Evolutionary conservation across 2,329 filamentous ascomycete species (phyloP).

Genomic region (Thermoascus crustaceus): DNA sequence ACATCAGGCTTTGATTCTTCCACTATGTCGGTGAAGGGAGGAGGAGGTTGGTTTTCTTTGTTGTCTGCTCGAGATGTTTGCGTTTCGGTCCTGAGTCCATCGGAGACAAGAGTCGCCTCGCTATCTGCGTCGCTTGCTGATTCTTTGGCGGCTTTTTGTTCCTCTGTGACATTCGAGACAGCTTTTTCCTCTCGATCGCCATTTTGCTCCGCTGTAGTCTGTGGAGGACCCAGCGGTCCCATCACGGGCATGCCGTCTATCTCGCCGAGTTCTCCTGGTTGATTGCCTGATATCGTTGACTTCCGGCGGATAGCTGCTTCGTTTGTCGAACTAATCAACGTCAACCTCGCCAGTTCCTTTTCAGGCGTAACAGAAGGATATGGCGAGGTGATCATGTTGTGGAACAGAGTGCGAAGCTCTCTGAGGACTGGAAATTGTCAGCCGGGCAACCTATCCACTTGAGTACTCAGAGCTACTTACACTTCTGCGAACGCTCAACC

Average conservation of each 20-base stretch:
- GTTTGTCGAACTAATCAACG: conserved; percentile 55
- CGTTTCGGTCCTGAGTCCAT: conserved; percentile 13
- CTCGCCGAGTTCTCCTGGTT: conserved; percentile 29
- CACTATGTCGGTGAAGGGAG: conserved; percentile 12
- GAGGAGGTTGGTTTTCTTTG: conserved; percentile 32
- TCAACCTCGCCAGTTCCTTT: conserved; percentile 70
- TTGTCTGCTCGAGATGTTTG: conserved; percentile 20
- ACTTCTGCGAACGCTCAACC: conserved; percentile 58
- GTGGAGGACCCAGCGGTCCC: conserved; percentile 38
- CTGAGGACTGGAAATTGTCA: conserved; percentile 53
- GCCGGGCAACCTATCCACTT: conserved; percentile 8
- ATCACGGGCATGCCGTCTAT: conserved; percentile 38
- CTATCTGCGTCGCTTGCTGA: conserved; percentile 21
- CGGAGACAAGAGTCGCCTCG: conserved; percentile 31
- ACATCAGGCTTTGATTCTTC: conserved; percentile 15
- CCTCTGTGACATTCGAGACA: conserved; percentile 7
- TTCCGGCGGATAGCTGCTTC: conserved; percentile 45
- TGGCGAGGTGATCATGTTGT: conserved; percentile 57
- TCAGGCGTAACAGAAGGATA: conserved; percentile 59
- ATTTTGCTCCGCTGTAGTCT: conserved; percentile 10
- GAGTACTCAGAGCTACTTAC: conserved; percentile 50
- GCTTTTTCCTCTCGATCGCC: conserved; percentile 10
- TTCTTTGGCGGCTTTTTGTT: conserved; percentile 16
- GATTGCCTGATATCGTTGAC: conserved; percentile 33
- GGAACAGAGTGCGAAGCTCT: conserved; percentile 63